Percentiles rank a stretch among this genome's conserved stretches.
Evolutionary conservation across 768 basidiomycete genomes (phyloP).

Genomic region (Paxillus involutus): DNA sequence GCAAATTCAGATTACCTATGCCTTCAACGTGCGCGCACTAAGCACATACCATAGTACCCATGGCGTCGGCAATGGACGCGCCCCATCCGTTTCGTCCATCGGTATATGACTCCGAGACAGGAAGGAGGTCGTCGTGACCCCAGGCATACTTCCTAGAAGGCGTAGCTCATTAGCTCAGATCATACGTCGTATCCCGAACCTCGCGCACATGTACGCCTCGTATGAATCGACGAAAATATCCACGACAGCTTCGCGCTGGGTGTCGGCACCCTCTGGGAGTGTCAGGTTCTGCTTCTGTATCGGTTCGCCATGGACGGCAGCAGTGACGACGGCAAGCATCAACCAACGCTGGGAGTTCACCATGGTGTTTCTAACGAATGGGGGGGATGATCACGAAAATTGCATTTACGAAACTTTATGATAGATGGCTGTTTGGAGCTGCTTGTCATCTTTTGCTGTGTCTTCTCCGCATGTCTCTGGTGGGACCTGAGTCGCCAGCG

Average conservation of each 20-base stretch:
- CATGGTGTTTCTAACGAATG: conserved; percentile 34
- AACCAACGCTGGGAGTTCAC: conserved; percentile 18
- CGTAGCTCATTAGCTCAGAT: background rate
- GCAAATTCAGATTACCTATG: background rate
- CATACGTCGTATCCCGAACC: background rate
- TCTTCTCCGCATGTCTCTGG: too few relatives aligned
- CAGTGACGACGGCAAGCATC: conserved; percentile 4
- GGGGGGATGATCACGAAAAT: background rate
- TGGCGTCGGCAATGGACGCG: conserved; percentile 61
- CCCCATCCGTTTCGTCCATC: conserved; percentile 48
- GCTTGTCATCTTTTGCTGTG: conserved; percentile 17
- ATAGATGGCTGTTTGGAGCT: background rate
- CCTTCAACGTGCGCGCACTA: background rate
- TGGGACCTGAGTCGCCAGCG: too few relatives aligned
- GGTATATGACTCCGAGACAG: conserved; percentile 40
- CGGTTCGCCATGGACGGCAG: conserved; percentile 7
- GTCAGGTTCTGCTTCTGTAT: conserved; percentile 46
- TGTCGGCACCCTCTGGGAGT: conserved; percentile 40
- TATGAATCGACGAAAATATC: conserved; percentile 54
- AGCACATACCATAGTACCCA: conserved; percentile 56
- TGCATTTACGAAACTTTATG: background rate
- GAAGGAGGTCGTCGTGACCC: conserved; percentile 60
- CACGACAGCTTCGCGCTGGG: conserved; percentile 41
- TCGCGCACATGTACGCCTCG: conserved; percentile 52
- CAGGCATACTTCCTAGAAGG: conserved; percentile 49